Base-by-base conservation (phyloP, 805 yeast genomes). In the Brettanomyces naardenensis region DNA sequence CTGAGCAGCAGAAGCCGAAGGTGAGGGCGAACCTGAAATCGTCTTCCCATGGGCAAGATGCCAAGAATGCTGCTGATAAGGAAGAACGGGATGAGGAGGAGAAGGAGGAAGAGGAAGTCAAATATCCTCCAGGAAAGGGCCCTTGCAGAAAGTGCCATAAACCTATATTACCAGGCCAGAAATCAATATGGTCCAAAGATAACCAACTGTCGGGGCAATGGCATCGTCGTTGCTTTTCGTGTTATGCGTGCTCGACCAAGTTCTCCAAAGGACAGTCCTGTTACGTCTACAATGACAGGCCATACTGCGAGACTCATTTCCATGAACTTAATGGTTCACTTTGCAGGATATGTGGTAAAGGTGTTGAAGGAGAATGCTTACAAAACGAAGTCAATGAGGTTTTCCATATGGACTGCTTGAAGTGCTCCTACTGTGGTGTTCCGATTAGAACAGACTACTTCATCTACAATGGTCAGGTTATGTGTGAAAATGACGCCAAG, bases 281-380 rank as follows among this genome's bases (percentile, higher is more conserved):
- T 49, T 92, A 89, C 56, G 95, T 84, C 5, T 68, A 76, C 30
- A 66, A 78, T 23, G 95, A 90, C 59, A 52, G 65, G 42, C 96
- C 97, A 11, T 87, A 78, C 59, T 92, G 98, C 64, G 75, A 76
- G 44, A 58, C 61, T 26, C 95, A 90, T 51, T 75, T 76, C 61
- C 97, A 92, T 58, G 64, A 65, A 38, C 66, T 73, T 38, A 92
- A 90, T 56, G 74, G 78, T 35, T 80, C 95, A 0, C 55, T 82
- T 2, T 90, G 98, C 59, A 65, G 66, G 33, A 60, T 68, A 13
- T 90, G 98, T 58, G 66, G 71, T 10, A 48, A 50, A 4, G 95
- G 94, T 22, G 85, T 92, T 34, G 96, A 90, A 56, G 97, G 97
- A 4, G 77, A 76, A 54, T 90, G 97, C 58, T 69, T 90, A 30